phyloP scores from a whole-genome alignment of 305 asterid species.

The Withania somnifera region DNA sequence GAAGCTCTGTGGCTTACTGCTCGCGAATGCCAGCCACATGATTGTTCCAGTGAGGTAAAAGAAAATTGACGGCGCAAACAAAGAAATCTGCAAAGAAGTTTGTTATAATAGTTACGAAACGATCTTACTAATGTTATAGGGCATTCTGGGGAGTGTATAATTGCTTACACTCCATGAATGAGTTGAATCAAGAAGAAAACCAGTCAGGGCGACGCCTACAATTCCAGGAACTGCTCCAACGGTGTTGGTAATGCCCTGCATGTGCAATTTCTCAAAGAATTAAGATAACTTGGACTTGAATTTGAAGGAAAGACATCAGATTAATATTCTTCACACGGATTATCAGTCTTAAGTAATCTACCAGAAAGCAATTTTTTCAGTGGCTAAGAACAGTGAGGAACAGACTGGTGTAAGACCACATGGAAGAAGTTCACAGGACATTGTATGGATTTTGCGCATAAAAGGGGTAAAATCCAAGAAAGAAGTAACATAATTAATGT shows the following conservation, averaged over 20 bases:
- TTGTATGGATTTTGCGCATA: neutral
- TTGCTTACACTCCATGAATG: conserved; percentile 94
- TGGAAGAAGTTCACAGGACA: neutral
- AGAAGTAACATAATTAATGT: neutral
- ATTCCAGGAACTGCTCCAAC: conserved; percentile 94
- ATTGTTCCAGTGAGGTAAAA: conserved; percentile 94
- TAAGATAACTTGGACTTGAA: neutral
- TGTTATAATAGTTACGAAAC: neutral
- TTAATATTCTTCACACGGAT: neutral
- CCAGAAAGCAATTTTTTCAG: neutral
- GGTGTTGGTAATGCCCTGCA: conserved; percentile 93
- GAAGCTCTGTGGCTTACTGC: conserved; percentile 85
- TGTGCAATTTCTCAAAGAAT: neutral
- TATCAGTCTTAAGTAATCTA: neutral
- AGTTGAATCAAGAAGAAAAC: conserved; percentile 86
- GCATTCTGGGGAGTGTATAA: neutral
- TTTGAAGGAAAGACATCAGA: neutral
- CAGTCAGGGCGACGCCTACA: conserved; percentile 87
- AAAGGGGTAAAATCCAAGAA: neutral
- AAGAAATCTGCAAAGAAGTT: conserved; percentile 40
- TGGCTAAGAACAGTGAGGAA: neutral
- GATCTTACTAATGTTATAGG: neutral
- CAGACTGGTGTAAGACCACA: neutral
- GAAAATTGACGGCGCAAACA: conserved; percentile 88
- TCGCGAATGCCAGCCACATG: conserved; percentile 82